phyloP scores from a whole-genome alignment of 2,329 filamentous ascomycete genomes.

The Aspergillus novoparasiticus region DNA sequence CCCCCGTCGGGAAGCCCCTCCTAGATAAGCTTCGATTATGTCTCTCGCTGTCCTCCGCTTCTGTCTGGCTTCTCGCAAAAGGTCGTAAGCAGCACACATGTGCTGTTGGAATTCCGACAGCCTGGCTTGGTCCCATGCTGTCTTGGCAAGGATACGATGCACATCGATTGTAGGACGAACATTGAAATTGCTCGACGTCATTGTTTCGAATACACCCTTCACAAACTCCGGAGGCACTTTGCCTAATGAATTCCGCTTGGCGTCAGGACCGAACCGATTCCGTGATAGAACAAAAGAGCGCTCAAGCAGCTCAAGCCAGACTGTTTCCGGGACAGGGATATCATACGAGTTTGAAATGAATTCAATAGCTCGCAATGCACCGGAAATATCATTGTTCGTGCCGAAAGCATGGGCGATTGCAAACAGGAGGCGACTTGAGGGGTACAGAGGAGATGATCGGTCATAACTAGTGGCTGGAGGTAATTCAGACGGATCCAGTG shows the following conservation, averaged over 20 bases:
- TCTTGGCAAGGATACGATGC: conserved; percentile 44
- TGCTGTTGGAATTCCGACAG: conserved; percentile 28
- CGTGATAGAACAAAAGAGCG: conserved; percentile 65
- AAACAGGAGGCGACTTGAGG: conserved; percentile 61
- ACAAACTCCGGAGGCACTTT: conserved; percentile 50
- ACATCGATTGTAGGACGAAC: conserved; percentile 61
- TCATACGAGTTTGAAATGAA: conserved; percentile 63
- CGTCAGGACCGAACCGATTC: conserved; percentile 39
- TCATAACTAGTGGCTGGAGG: conserved; percentile 45
- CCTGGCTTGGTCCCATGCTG: conserved; percentile 21
- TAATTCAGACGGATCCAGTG: conserved; percentile 33
- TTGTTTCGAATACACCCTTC: conserved; percentile 58
- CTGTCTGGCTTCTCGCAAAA: conserved; percentile 31
- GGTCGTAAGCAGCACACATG: conserved; percentile 33
- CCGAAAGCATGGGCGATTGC: conserved; percentile 70
- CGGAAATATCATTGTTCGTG: conserved; percentile 63
- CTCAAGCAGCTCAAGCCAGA: conserved; percentile 69
- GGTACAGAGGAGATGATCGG: conserved; percentile 57
- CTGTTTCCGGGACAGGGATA: conserved; percentile 57
- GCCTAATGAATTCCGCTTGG: conserved; percentile 28
- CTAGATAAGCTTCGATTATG: conserved; percentile 28
- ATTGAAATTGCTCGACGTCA: conserved; percentile 61
- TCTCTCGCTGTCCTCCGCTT: conserved; percentile 29
- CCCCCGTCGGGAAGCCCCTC: conserved; percentile 2
- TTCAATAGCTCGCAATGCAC: conserved; percentile 63